Evolutionary conservation across 2,329 filamentous ascomycete genomes (phyloP), one percentile per base, ranked within the genome.

Genomic region (Trichophyton benhamiae): DNA sequence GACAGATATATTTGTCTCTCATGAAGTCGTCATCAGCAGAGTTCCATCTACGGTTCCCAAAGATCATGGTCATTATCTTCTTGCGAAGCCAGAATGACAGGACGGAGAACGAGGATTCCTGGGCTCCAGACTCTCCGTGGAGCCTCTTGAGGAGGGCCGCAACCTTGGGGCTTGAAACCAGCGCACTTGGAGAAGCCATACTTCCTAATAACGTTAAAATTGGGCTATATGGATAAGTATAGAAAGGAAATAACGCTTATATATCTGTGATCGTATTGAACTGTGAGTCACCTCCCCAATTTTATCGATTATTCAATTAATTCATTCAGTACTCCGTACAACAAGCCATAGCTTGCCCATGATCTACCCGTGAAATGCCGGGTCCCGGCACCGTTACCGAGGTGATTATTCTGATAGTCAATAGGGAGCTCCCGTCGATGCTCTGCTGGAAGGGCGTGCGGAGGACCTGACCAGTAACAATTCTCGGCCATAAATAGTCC

Each of bases 1-100:
- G 74, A 0, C 81, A 81, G 59, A 86, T 79, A 67, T 85, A 84
- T 66, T 82, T 82, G 67, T 83, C 80, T 5, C 71, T 74, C 77
- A 80, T 79, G 22, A 76, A 68, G 22, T 71, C 65, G 59, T 80
- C 74, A 38, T 66, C 63, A 8, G 48, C 44, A 11, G 63, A 60
- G 11, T 53, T 58, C 65, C 65, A 66, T 46, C 15, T 38, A 17
- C 42, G 44, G 25, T 15, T 36, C 17, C 58, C 58, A 25, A 25
- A 25, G 22, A 63, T 59, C n/a, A 63, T n/a, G 22, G 49, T 6
- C 15, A 22, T 48, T 67, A 70, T 48, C 55, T 63, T 15, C 64
- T 59, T 57, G 42, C 65, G 48, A 63, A 68, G 17, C 59, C 65
- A 57, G 66, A 60, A 60, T 59, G 66, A 64, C 61, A 73, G 42